Base-by-base conservation (phyloP, 805 yeast species). In the Saturnispora serradocipensis region DNA sequence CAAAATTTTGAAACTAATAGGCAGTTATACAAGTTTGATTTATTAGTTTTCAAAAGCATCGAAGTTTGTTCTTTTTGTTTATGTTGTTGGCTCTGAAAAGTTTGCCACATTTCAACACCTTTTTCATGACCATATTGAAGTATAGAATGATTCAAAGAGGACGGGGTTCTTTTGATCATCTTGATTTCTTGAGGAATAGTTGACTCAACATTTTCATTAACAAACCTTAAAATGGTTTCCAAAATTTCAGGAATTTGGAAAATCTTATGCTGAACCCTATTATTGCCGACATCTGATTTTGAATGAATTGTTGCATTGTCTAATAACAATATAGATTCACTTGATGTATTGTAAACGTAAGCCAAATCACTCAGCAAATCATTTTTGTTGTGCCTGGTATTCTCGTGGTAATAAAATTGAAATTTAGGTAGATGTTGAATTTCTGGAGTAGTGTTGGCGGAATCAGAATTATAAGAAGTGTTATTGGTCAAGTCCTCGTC, bases 181-280 rank as follows among this genome's bases (percentile, higher is more conserved):
- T 79, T 63, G 15, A 66, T 63, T 59, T 86, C 91, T 44, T 72
- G 76, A 2, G 91, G 91, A n/a, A 81, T 70, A 8, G 66, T 62
- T 1, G 75, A 70, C 20, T 53, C 44, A 47, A 61, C 66, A 54
- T 74, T 77, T 25, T 69, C 65, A 52, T 84, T 88, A n/a, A 84
- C 83, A 61, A 72, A 79, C 25, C 71, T 68, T 22, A 87, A 66
- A 11, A 88, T 85, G 50, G 73, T 72, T 54, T 72, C 66, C 15
- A 88, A 70, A 49, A 88, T 82, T 64, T 88, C 97, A 0, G 96
- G 96, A 35, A 84, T 81, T 48, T 73, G 71, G 60, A 88, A 84
- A 8, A 88, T 83, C 15, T 32, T 15, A 30, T 54, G 53, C 9
- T 44, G 28, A 11, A 27, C 10, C 28, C 5, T 25, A 18, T 13